Percentiles rank a stretch among this genome's conserved stretches.
Evolutionary conservation across 2,329 filamentous ascomycete genomes (phyloP).

Genomic region (Dissoconium aciculare): DNA sequence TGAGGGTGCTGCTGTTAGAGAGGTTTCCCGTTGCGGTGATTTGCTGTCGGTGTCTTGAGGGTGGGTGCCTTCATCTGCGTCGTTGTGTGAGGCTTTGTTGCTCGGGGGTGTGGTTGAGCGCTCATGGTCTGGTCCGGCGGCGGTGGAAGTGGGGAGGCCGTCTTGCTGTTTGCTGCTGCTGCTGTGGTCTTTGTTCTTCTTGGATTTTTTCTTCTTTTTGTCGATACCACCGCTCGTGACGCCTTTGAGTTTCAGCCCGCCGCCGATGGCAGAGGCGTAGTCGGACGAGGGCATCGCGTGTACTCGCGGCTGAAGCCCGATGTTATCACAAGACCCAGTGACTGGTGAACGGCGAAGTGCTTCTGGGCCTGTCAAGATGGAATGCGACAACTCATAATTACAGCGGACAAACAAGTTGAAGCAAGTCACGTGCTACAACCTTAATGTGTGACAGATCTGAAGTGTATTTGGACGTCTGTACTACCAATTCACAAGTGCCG

Average conservation of each 20-base stretch:
- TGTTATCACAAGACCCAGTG: too few species aligned
- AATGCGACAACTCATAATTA: too few species aligned
- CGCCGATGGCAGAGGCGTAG: conserved; percentile 53
- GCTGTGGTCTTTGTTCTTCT: conserved; percentile 2
- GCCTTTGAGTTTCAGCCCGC: conserved; percentile 76
- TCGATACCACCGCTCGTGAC: conserved; percentile 46
- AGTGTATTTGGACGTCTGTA: too few species aligned
- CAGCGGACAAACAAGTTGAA: too few species aligned
- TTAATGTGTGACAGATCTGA: too few species aligned
- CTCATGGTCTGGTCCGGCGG: conserved; percentile 1
- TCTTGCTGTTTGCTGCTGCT: conserved; percentile 5
- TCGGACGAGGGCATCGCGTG: conserved; percentile 55
- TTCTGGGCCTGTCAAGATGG: too few species aligned
- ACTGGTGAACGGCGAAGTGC: too few species aligned
- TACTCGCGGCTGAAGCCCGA: too few species aligned
- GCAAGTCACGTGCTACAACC: too few species aligned
- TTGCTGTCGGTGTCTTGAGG: background rate
- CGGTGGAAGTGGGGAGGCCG: background rate
- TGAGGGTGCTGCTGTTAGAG: background rate
- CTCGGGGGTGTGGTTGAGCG: background rate
- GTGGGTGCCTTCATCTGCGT: conserved; percentile 2
- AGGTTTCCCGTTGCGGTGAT: too few species aligned
- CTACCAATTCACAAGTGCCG: too few species aligned
- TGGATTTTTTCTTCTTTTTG: conserved; percentile 42
- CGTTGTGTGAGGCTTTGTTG: conserved; percentile 3